These are phyloP conservation scores for Tetrahymena thermophila DNA, from an alignment of 73 alveolate species.

Conservation along the genomic window DNA sequence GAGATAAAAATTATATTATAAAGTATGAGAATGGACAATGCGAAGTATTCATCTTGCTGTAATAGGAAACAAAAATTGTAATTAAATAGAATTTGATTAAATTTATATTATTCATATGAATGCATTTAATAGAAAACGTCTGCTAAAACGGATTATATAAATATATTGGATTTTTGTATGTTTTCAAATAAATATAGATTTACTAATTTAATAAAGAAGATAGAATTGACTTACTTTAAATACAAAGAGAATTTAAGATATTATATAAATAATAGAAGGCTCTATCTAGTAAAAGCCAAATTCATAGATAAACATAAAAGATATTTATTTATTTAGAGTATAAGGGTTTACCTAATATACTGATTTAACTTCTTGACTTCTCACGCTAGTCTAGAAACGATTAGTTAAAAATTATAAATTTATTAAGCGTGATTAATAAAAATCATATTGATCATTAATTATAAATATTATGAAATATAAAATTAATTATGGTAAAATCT, in stretches of 20 bases:
- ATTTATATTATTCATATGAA: background rate
- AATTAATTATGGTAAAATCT: background rate
- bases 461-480: background rate
- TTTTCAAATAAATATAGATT: background rate
- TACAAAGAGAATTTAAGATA: background rate
- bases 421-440: background rate
- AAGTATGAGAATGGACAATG: too few species aligned
- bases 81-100: too few species aligned
- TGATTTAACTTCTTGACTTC: background rate
- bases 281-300: too few species aligned
- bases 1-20: too few species aligned
- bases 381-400: background rate
- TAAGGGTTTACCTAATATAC: too few species aligned
- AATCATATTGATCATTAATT: background rate
- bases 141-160: background rate
- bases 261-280: background rate
- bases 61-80: too few species aligned
- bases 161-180: background rate
- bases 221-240: background rate
- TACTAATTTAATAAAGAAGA: background rate
- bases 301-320: background rate
- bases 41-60: too few species aligned
- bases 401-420: background rate
- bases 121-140: background rate
- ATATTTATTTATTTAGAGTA: too few species aligned